phyloP scores from a whole-genome alignment of 345 rosid species.

The Aegle marmelos region DNA sequence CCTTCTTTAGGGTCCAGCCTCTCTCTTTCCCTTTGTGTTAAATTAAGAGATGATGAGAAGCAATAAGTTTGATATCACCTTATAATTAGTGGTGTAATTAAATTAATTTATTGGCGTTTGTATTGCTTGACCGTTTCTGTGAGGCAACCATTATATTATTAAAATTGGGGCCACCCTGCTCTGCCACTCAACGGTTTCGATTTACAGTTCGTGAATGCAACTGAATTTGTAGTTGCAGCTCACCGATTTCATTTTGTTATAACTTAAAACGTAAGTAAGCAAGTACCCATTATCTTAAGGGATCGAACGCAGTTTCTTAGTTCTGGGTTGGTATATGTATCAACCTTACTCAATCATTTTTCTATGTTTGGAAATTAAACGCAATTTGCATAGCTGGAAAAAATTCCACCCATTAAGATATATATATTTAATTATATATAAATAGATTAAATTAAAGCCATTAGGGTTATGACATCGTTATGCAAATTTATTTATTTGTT shows the following conservation, averaged over 20 bases:
- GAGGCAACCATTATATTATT: constrained; percentile 4
- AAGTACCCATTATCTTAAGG: neutral
- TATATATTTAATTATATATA: neutral
- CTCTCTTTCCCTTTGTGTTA: neutral
- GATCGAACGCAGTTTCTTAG: neutral
- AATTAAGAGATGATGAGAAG: neutral
- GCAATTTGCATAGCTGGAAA: constrained; percentile 4
- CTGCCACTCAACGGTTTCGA: constrained; percentile 12
- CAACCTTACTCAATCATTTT: neutral
- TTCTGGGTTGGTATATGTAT: neutral
- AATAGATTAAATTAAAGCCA: neutral
- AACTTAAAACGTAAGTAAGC: neutral
- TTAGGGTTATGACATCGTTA: neutral
- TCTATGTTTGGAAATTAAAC: constrained; percentile 3
- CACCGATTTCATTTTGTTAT: neutral
- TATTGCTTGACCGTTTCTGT: neutral
- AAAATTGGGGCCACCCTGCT: neutral
- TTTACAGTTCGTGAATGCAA: neutral
- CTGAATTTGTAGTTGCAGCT: no score
- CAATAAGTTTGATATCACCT: no score
- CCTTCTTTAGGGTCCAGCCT: neutral
- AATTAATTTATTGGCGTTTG: neutral
- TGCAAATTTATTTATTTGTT: neutral
- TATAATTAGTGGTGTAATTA: no score
- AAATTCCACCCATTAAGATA: neutral